Evolutionary conservation across 192 early-diverging fungal species (phyloP).

Genomic region (Kappamyces sp.): DNA sequence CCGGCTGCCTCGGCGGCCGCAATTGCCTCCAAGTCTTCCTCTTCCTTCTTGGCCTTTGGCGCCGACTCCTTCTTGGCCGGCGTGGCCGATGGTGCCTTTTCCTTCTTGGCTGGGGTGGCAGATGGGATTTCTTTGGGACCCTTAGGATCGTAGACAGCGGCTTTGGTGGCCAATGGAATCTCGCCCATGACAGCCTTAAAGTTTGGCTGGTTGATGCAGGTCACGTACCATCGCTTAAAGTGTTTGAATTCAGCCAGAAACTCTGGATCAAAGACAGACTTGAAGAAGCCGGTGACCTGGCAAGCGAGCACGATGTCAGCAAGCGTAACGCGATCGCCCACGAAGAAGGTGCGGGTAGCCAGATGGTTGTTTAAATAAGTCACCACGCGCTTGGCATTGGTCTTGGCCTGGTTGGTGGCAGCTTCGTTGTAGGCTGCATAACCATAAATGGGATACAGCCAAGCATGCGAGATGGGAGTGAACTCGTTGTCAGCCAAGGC

Average conservation of each 20-base stretch:
- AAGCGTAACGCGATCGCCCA: conserved; percentile 86
- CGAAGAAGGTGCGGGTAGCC: conserved; percentile 81
- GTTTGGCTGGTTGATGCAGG: conserved; percentile 72
- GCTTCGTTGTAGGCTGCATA: conserved; percentile 39
- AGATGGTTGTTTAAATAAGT: conserved; percentile 72
- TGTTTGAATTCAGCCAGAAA: conserved; percentile 83
- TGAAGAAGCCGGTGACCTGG: conserved; percentile 51
- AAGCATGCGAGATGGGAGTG: conserved; percentile 32
- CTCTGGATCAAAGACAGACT: conserved; percentile 58
- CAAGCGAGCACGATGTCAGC: conserved; percentile 77
- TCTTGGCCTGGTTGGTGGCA: conserved; percentile 63
- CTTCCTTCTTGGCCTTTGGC: conserved; percentile 23
- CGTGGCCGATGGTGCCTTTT: conserved; percentile 22
- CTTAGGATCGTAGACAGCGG: conserved; percentile 24
- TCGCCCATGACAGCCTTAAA: conserved; percentile 80
- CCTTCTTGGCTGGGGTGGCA: not conserved
- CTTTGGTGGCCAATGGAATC: conserved; percentile 60
- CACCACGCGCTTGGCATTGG: conserved; percentile 59
- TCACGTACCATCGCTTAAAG: conserved; percentile 89
- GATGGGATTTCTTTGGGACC: not conserved
- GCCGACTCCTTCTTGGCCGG: conserved; percentile 46
- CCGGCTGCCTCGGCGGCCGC: conserved; percentile 27
- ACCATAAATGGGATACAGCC: conserved; percentile 47
- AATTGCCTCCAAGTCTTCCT: conserved; percentile 45
- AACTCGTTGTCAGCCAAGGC: conserved; percentile 51